Evolutionary conservation across 345 rosid genomes (phyloP).

Genomic region (Passiflora organensis): DNA sequence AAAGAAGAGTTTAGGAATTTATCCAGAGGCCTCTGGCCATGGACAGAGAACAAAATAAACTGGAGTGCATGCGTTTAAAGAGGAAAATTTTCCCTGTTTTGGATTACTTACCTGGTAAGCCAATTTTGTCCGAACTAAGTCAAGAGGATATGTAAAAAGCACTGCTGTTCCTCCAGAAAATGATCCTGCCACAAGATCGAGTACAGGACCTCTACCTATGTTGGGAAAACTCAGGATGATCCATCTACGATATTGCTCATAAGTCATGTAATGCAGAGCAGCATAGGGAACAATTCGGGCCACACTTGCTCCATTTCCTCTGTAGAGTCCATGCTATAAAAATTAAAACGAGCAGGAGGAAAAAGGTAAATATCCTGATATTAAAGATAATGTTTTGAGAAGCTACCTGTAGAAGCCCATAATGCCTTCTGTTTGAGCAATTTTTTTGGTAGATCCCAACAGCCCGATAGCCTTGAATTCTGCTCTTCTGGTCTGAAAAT

Average conservation of each 20-base stretch:
- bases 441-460: slow-evolving; percentile 63
- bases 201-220: slow-evolving; percentile 70
- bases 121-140: slow-evolving; percentile 76
- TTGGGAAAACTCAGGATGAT: slow-evolving; percentile 57
- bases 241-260: slow-evolving; percentile 91
- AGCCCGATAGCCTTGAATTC: slow-evolving; percentile 72
- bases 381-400: slow-evolving; percentile 9
- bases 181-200: slow-evolving; percentile 90
- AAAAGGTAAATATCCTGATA: neutral
- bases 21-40: neutral
- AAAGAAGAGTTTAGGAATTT: neutral
- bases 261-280: slow-evolving; percentile 92
- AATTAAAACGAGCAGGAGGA: slow-evolving; percentile 1
- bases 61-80: neutral
- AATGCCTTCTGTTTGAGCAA: slow-evolving; percentile 71
- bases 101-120: slow-evolving; percentile 72
- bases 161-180: slow-evolving; percentile 94
- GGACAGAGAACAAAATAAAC: neutral
- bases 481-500: slow-evolving; percentile 71
- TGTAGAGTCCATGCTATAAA: slow-evolving; percentile 24
- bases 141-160: slow-evolving; percentile 86
- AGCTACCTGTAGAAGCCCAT: slow-evolving; percentile 85
- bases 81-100: neutral
- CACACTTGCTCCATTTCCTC: slow-evolving; percentile 93
- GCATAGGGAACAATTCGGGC: slow-evolving; percentile 93